These are phyloP conservation scores for Boletus vermiculosoides DNA, from an alignment of 768 basidiomycete species.

Conservation along the genomic window DNA sequence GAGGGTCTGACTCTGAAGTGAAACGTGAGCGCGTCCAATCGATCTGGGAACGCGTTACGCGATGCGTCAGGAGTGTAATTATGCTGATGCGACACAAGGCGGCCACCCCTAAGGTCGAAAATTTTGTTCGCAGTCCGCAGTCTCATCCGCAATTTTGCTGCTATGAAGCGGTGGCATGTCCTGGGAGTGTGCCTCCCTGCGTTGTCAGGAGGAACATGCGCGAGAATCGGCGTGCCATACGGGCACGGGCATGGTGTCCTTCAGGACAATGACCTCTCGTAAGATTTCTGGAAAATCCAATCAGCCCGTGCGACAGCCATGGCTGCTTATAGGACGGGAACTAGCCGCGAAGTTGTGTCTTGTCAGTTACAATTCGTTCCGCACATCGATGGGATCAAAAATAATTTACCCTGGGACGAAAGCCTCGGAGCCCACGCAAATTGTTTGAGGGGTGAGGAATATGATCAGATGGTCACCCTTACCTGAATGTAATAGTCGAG, in stretches of 20 bases:
- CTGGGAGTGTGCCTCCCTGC: neutral
- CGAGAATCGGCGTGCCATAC: neutral
- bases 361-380: neutral
- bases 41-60: neutral
- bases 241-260: neutral
- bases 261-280: neutral
- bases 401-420: neutral
- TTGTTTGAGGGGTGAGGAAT: neutral
- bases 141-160: neutral
- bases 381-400: neutral
- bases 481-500: neutral
- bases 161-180: neutral
- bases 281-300: neutral
- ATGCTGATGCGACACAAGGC: neutral
- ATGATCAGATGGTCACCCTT: neutral
- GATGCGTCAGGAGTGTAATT: neutral
- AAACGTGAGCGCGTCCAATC: neutral
- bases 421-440: neutral
- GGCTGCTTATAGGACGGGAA: neutral
- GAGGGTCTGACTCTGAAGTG: neutral
- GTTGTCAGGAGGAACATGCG: neutral
- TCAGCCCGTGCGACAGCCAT: neutral
- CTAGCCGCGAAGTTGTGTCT: neutral
- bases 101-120: neutral
- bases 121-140: neutral